Evolutionary conservation across 257 asterid genomes (phyloP).

Genomic region (Thymus mandschuricus): DNA sequence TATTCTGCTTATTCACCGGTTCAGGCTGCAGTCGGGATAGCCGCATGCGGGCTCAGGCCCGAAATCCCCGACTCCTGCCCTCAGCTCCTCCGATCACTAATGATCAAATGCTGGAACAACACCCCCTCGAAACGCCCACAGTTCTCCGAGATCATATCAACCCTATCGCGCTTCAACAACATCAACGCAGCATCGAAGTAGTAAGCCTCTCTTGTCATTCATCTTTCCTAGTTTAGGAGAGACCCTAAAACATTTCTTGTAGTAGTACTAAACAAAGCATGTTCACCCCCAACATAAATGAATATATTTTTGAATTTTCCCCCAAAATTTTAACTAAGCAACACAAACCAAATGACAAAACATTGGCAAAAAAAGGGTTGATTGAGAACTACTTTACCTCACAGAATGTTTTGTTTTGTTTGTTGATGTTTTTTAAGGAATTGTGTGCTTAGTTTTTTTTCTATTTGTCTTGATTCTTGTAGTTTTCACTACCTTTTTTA

Average conservation of each 20-base stretch:
- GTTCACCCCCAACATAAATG: conserved; percentile 26
- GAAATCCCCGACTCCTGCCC: conserved; percentile 90
- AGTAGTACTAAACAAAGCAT: conserved; percentile 15
- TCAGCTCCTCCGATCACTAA: conserved; percentile 62
- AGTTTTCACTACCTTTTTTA: no score
- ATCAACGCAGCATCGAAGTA: conserved; percentile 46
- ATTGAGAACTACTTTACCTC: conserved; percentile 25
- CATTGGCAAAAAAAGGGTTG: conserved; percentile 25
- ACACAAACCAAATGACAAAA: conserved; percentile 17
- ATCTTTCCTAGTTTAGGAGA: conserved; percentile 24
- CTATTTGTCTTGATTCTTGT: no score
- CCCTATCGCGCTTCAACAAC: conserved; percentile 51
- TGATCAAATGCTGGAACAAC: conserved; percentile 92
- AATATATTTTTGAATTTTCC: neutral
- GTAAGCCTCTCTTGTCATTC: conserved; percentile 33
- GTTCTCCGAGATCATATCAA: conserved; percentile 69
- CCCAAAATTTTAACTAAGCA: neutral
- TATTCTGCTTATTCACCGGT: conserved; percentile 97
- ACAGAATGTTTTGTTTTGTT: conserved; percentile 17
- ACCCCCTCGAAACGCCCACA: conserved; percentile 88
- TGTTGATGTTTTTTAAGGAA: conserved; percentile 19
- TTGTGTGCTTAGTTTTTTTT: conserved; percentile 30
- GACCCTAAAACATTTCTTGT: conserved; percentile 15
- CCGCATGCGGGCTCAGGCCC: conserved; percentile 98
- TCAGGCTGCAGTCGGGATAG: conserved; percentile 98